Evolutionary conservation across 495 filamentous ascomycete species (phyloP), one percentile per base, ranked within the genome.

Genomic region (Trichoderma virens): DNA sequence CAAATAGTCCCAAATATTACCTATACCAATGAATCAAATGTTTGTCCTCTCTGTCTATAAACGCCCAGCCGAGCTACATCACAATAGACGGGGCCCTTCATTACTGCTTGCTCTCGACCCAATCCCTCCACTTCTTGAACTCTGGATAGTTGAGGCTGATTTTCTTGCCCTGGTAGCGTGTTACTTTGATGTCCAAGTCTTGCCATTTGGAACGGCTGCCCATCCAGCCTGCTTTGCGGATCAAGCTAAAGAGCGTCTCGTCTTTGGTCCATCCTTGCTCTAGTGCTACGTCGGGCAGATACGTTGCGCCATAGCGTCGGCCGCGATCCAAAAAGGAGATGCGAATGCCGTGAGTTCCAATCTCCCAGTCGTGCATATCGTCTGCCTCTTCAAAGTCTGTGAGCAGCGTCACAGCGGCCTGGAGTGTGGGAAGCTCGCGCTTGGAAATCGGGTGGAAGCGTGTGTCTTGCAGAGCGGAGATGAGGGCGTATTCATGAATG

Each of bases 261-360:
- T 97, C 92, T 74, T 94, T 96, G 16, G 86, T 91, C 94, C 94
- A 98, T 25, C 90, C 91, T 73, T 98, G 94, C 78, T 98, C 94
- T 4, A 82, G 78, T 2, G 93, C 85, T 13, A 98, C 93, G 72
- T 97, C 92, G 0, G 94, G 94, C 18, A 98, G 81, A 70, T 98
- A 98, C 0, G 93, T 97, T 11, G 91, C 85, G 11, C 88, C 87
- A 74, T 88, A 89, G 51, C 87, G 80, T 35, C 82, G 78, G 38
- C 86, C 84, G 69, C 85, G 83, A 60, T 91, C 80, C 28, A 82
- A 76, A 72, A 94, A 93, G 59, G 81, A 85, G 61, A 94, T 90
- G 28, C 88, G 85, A 13, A 98, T 71, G 14, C 94, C 94, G 72
- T 98, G 94, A 0, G 75, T 85, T 34, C 93, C 93, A 35, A 98